Conservation (phyloP, 75 land plant species). For the Pinus albicaulis region DNA sequence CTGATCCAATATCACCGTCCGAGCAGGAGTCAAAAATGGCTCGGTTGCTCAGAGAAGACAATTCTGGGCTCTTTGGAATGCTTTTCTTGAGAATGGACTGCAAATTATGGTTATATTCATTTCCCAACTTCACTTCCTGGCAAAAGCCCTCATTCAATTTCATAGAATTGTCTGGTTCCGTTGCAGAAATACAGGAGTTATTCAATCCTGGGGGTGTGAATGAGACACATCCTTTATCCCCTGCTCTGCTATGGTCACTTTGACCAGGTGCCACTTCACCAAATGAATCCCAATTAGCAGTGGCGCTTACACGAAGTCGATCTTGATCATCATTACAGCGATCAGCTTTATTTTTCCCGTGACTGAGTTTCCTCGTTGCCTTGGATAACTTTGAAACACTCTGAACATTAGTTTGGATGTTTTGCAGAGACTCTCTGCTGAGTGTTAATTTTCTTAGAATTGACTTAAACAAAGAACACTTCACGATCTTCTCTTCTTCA, state of each 20-base stretch:
- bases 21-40: not conserved
- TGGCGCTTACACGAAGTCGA: not conserved
- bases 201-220: not conserved
- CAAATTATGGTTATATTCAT: not conserved
- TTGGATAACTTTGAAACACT: conserved; percentile 3
- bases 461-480: conserved; percentile 5
- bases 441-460: conserved; percentile 8
- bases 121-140: not conserved
- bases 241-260: not conserved
- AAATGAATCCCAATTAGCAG: conserved; percentile 5
- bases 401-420: not conserved
- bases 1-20: conserved; percentile 6
- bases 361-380: not conserved
- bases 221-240: not conserved
- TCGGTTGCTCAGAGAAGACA: not conserved
- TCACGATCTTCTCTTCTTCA: conserved; percentile 1
- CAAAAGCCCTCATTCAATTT: not conserved
- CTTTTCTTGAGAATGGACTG: not conserved
- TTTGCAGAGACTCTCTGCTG: not conserved
- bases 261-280: not conserved
- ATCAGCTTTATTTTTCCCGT: not conserved
- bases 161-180: not conserved
- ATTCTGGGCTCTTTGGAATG: not conserved
- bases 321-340: not conserved
- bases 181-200: not conserved